Percentiles rank a stretch among this genome's conserved stretches.
phyloP scores from a whole-genome alignment of 106 monocot genomes.

The Posidonia australis region DNA sequence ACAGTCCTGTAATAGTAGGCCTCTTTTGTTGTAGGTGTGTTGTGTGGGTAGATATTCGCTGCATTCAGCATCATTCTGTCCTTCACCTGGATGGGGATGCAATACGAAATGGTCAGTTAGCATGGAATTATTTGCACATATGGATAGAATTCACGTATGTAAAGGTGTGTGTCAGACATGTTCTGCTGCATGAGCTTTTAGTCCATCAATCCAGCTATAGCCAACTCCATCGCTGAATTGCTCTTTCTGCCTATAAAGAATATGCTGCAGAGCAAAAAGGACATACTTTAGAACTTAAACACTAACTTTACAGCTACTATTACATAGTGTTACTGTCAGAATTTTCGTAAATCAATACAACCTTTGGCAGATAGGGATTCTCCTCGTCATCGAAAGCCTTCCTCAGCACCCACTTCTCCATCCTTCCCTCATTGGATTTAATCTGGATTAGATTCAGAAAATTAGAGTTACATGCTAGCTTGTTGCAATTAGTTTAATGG shows the following conservation, averaged over 20 bases:
- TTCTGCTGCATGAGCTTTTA: slow-evolving; percentile 42
- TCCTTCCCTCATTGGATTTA: slow-evolving; percentile 28
- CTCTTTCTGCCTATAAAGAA: slow-evolving; percentile 57
- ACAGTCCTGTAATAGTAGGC: slow-evolving; percentile 70
- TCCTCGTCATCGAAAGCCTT: slow-evolving; percentile 71
- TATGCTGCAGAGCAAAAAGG: slow-evolving; percentile 20
- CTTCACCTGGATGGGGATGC: slow-evolving; percentile 31
- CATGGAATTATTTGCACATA: not conserved
- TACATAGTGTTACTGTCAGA: not conserved
- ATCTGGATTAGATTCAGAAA: slow-evolving; percentile 19
- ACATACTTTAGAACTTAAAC: not conserved
- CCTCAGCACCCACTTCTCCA: slow-evolving; percentile 67
- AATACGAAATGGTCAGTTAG: not conserved
- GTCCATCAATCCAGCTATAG: slow-evolving; percentile 74
- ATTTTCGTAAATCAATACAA: slow-evolving; percentile 1
- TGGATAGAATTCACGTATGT: not conserved
- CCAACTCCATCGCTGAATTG: slow-evolving; percentile 81
- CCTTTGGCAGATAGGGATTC: slow-evolving; percentile 60
- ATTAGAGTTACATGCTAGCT: not conserved
- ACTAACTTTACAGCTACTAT: not conserved
- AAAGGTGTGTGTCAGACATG: slow-evolving; percentile 27
- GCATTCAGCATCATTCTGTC: slow-evolving; percentile 70
- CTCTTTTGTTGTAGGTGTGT: slow-evolving; percentile 61
- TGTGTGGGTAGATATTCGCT: slow-evolving; percentile 44
- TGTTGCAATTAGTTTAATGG: not conserved